phyloP scores from a whole-genome alignment of 73 alveolate species.

The Paramecium caudatum region DNA sequence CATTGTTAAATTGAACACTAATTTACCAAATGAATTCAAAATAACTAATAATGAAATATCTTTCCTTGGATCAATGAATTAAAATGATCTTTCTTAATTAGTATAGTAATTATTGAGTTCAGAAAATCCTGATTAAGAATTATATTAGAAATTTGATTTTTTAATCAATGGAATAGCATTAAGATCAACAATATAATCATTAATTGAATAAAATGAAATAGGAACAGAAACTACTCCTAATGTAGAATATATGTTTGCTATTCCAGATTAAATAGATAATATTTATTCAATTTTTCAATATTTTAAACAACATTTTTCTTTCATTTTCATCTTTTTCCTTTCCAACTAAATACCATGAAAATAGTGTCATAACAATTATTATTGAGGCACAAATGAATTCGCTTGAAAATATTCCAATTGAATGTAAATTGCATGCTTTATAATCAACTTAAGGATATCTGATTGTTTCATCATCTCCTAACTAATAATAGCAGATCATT shows the following conservation, averaged over 20 bases:
- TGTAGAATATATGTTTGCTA: constrained; percentile 51
- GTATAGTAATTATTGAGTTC: not conserved
- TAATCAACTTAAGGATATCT: not conserved
- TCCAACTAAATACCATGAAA: constrained; percentile 6
- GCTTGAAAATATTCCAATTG: constrained; percentile 12
- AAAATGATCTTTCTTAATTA: not conserved
- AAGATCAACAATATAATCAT: not conserved
- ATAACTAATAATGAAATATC: constrained; percentile 25
- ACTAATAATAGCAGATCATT: constrained; percentile 11
- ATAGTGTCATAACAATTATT: not conserved
- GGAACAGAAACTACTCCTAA: constrained; percentile 31
- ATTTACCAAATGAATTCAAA: not conserved
- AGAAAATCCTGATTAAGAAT: constrained; percentile 39
- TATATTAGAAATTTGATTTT: constrained; percentile 15
- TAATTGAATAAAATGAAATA: constrained; percentile 21
- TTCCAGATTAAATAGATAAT: too few relatives aligned
- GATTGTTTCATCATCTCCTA: constrained; percentile 19
- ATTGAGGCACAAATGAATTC: not conserved
- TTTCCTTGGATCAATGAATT: constrained; percentile 27
- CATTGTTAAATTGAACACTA: not conserved
- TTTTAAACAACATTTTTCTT: not conserved
- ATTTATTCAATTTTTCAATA: not conserved
- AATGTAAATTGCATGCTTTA: constrained; percentile 13
- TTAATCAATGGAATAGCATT: constrained; percentile 16
- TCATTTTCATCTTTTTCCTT: constrained; percentile 16